phyloP scores from a whole-genome alignment of 2,329 filamentous ascomycete species.

The Xylariaceae sp. region DNA sequence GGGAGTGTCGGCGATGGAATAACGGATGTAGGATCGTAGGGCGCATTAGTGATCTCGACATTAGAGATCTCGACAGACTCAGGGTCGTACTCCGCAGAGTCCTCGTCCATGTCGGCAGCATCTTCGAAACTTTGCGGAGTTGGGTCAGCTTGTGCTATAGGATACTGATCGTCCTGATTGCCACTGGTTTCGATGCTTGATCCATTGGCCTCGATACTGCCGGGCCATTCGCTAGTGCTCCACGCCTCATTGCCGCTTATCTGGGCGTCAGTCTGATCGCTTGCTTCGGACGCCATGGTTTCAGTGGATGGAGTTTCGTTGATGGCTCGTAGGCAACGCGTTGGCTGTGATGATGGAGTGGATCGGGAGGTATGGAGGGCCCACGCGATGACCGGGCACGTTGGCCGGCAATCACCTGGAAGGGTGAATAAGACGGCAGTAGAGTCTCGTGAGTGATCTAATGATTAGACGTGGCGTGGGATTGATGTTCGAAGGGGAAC shows the following conservation, averaged over 20 bases:
- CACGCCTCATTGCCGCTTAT: constrained; percentile 32
- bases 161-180: constrained; percentile 49
- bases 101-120: constrained; percentile 44
- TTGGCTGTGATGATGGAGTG: background rate
- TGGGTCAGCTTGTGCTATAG: constrained; percentile 39
- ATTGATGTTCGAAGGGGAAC: background rate
- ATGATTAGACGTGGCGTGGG: background rate
- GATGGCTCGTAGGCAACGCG: constrained; percentile 1
- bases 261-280: constrained; percentile 22
- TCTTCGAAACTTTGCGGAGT: constrained; percentile 47
- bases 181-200: constrained; percentile 52
- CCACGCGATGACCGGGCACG: background rate
- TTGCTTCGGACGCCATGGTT: constrained; percentile 29
- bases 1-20: constrained; percentile 30
- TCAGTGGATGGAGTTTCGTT: background rate
- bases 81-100: constrained; percentile 53
- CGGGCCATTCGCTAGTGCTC: constrained; percentile 49
- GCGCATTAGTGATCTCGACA: constrained; percentile 23
- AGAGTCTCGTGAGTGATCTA: background rate
- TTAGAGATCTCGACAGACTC: constrained; percentile 40
- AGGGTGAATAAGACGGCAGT: background rate
- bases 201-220: constrained; percentile 49
- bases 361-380: background rate
- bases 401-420: background rate
- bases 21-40: constrained; percentile 51